These are phyloP conservation scores for Daphne laureola DNA, from an alignment of 441 rosid species.

Conservation along the genomic window DNA sequence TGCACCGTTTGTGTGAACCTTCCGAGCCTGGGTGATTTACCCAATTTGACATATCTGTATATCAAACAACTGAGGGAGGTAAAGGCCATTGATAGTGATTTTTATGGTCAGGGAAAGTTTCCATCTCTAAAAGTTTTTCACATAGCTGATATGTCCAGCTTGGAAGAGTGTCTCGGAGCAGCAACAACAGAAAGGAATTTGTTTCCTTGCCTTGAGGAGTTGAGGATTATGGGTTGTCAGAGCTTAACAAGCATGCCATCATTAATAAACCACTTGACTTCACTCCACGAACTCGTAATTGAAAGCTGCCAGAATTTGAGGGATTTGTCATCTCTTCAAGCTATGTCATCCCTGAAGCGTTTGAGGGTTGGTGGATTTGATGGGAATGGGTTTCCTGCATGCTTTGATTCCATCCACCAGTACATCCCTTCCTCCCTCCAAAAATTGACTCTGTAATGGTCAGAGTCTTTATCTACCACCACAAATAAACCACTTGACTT, in stretches of 20 bases:
- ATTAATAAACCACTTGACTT: background rate
- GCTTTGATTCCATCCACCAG: too few relatives aligned
- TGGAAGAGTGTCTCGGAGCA: constrained; percentile 3
- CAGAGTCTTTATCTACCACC: too few relatives aligned
- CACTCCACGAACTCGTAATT: background rate
- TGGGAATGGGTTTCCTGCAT: too few relatives aligned
- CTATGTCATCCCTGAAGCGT: background rate
- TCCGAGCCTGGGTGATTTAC: constrained; percentile 10
- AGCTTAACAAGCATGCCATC: background rate
- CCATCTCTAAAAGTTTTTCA: constrained; percentile 2
- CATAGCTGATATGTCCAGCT: background rate
- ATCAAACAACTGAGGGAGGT: background rate
- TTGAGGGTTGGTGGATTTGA: too few relatives aligned
- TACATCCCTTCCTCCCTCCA: too few relatives aligned
- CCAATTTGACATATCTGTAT: constrained; percentile 6
- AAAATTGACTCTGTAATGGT: too few relatives aligned
- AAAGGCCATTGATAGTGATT: background rate
- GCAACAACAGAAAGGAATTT: background rate
- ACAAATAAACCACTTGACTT: too few relatives aligned
- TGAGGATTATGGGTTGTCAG: background rate
- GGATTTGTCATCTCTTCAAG: background rate
- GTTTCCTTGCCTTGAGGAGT: constrained; percentile 9
- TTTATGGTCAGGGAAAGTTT: constrained; percentile 1
- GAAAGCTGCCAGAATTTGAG: background rate
- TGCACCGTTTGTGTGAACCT: background rate